Conservation (phyloP, 805 yeast species). For the Candida sithepensis region DNA sequence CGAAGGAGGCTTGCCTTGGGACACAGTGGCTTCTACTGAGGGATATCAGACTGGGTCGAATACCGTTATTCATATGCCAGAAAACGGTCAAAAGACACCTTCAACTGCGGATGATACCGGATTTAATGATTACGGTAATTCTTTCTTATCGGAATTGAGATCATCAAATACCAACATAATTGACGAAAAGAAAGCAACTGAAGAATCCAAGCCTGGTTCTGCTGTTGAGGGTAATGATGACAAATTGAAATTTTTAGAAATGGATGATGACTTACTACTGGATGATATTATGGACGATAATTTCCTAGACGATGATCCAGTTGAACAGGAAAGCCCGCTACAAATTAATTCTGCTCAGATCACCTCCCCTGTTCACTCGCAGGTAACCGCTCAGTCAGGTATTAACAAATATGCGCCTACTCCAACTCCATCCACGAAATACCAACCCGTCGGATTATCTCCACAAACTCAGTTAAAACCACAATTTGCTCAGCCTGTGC, state of each 20-base stretch:
- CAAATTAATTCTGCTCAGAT: too few relatives aligned
- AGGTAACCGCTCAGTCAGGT: not conserved
- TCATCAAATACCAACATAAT: not conserved
- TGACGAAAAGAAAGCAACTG: not conserved
- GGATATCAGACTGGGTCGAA: not conserved
- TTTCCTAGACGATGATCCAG: slow-evolving; percentile 25
- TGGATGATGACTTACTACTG: slow-evolving; percentile 40
- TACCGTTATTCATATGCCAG: not conserved
- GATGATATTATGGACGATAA: slow-evolving; percentile 39
- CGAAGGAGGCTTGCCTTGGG: slow-evolving; percentile 20
- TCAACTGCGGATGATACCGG: not conserved
- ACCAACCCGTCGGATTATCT: not conserved
- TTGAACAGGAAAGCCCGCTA: too few relatives aligned
- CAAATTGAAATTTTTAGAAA: slow-evolving; percentile 39
- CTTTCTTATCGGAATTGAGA: slow-evolving; percentile 1
- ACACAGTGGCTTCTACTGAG: not conserved
- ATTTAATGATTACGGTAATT: slow-evolving; percentile 5
- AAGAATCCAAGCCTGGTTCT: not conserved
- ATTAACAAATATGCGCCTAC: slow-evolving; percentile 1
- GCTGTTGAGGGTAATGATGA: slow-evolving; percentile 27
- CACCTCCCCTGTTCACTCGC: too few relatives aligned
- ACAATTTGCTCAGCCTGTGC: not conserved
- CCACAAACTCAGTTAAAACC: not conserved
- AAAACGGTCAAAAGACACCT: not conserved
- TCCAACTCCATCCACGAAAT: not conserved